Evolutionary conservation across 768 basidiomycete genomes (phyloP).

Genomic region (Daedaleopsis sinensis): DNA sequence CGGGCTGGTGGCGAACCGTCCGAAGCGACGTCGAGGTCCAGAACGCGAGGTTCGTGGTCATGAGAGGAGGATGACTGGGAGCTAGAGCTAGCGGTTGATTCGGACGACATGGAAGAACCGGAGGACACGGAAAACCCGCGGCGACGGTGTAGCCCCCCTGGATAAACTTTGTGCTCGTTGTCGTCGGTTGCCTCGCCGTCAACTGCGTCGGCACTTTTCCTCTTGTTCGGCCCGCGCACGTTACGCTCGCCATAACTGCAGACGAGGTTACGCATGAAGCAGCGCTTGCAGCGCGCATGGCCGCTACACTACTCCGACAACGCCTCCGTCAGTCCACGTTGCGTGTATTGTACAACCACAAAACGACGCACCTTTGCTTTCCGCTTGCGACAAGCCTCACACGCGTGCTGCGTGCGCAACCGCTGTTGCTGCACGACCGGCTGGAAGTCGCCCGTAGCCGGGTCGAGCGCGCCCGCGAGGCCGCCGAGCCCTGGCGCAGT

Average conservation of each 20-base stretch:
- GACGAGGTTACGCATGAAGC: constrained; percentile 53
- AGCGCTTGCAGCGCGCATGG: constrained; percentile 72
- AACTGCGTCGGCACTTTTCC: constrained; percentile 37
- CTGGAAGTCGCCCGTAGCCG: constrained; percentile 67
- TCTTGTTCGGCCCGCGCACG: constrained; percentile 63
- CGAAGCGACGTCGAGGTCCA: no score
- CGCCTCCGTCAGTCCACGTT: not conserved
- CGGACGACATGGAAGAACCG: no score
- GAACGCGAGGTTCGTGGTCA: no score
- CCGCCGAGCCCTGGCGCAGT: no score
- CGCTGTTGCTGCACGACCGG: constrained; percentile 65
- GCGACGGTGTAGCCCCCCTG: constrained; percentile 2
- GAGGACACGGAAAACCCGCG: not conserved
- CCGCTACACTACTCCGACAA: constrained; percentile 61
- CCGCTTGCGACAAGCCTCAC: constrained; percentile 70
- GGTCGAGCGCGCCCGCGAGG: constrained; percentile 65
- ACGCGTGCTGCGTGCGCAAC: constrained; percentile 72
- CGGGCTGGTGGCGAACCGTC: no score
- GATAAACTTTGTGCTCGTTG: not conserved
- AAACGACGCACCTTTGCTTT: constrained; percentile 67
- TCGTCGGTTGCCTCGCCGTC: no score
- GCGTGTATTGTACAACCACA: no score
- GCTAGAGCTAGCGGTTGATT: no score
- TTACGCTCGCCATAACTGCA: constrained; percentile 75
- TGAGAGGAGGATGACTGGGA: no score